phyloP scores from a whole-genome alignment of 805 yeast species.

The Ogataea nonfermentans region DNA sequence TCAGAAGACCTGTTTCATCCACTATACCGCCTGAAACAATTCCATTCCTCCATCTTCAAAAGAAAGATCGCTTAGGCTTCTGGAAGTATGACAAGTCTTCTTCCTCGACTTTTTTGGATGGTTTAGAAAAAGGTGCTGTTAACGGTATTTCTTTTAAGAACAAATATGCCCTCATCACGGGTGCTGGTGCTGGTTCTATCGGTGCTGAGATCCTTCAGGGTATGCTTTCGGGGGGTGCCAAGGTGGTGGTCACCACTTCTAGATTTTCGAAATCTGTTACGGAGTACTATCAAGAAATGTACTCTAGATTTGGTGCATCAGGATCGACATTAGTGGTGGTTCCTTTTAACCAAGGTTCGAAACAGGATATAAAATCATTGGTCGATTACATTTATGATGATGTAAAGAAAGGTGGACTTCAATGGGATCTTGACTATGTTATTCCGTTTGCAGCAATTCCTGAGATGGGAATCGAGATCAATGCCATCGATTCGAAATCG shows the following conservation, averaged over 20 bases:
- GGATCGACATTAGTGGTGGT: constrained; percentile 93
- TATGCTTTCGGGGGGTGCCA: constrained; percentile 95
- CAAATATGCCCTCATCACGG: constrained; percentile 88
- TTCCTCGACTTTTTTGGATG: constrained; percentile 79
- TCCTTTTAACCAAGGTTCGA: constrained; percentile 98
- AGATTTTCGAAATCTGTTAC: constrained; percentile 92
- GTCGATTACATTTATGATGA: constrained; percentile 82
- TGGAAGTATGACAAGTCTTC: constrained; percentile 85
- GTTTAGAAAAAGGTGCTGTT: constrained; percentile 89
- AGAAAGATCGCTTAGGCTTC: constrained; percentile 62
- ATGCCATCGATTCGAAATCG: constrained; percentile 87
- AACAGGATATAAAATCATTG: constrained; percentile 86
- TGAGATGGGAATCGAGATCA: constrained; percentile 95
- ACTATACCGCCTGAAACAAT: constrained; percentile 78
- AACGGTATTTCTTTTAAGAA: constrained; percentile 90
- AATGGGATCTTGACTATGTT: constrained; percentile 96
- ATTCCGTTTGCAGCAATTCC: constrained; percentile 99
- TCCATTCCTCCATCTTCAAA: constrained; percentile 92
- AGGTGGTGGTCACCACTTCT: constrained; percentile 93
- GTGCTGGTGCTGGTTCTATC: constrained; percentile 98
- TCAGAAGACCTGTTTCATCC: constrained; percentile 70
- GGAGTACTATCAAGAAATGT: constrained; percentile 91
- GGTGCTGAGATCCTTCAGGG: constrained; percentile 98
- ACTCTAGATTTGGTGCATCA: constrained; percentile 87
- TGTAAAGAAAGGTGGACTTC: constrained; percentile 83